These are phyloP conservation scores for Chalaropsis ovoidea DNA, from an alignment of 2,329 filamentous ascomycete species.

Conservation along the genomic window DNA sequence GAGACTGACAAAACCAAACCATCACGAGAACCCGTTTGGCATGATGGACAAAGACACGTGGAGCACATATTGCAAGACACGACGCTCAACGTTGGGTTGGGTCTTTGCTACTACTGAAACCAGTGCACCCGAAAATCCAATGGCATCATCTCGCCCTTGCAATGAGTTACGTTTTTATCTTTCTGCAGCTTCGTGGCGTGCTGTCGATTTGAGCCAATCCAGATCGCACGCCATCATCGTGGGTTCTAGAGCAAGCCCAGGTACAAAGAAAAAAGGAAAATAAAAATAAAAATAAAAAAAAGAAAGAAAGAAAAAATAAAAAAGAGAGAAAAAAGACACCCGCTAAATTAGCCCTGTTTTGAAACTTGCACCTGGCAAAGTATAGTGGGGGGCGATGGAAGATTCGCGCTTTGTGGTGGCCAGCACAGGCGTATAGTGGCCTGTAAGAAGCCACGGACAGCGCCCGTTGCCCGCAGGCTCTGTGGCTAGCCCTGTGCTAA, in stretches of 20 bases:
- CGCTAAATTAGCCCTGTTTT: constrained; percentile 1
- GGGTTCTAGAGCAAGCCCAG: neutral
- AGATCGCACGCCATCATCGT: constrained; percentile 13
- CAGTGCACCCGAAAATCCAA: neutral
- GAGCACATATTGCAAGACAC: neutral
- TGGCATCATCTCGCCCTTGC: constrained; percentile 11
- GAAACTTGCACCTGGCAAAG: neutral
- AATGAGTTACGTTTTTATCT: neutral
- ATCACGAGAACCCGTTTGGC: constrained; percentile 1
- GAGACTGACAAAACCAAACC: neutral
- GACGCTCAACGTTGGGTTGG: neutral
- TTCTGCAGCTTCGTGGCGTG: neutral
- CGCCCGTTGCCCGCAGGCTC: neutral
- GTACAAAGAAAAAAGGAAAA: neutral
- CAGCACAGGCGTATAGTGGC: neutral
- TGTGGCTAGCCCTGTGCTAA: neutral
- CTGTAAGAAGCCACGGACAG: neutral
- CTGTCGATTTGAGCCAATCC: constrained; percentile 2
- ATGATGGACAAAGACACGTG: neutral
- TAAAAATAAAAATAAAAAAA: neutral
- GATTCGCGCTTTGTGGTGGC: neutral
- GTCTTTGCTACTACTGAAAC: neutral
- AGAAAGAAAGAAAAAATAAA: neutral
- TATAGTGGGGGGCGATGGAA: too few relatives aligned
- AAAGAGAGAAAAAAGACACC: too few relatives aligned